Evolutionary conservation across 2,329 filamentous ascomycete species (phyloP).

Genomic region (Phialocephala sp.): DNA sequence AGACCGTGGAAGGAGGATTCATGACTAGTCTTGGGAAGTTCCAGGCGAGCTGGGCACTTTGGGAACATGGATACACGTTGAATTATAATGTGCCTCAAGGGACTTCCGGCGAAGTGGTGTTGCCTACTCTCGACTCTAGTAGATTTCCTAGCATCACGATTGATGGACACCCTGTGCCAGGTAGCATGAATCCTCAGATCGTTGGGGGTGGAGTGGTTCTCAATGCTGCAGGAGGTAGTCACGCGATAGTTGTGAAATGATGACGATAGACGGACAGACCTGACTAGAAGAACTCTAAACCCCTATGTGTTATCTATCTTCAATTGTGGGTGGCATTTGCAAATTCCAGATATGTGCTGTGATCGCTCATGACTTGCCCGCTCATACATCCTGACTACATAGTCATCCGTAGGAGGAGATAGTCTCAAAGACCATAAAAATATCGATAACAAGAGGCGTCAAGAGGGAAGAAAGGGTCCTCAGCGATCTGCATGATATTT

Average conservation of each 20-base stretch:
- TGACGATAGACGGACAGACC: background rate
- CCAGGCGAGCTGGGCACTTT: conserved; percentile 47
- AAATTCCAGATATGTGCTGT: background rate
- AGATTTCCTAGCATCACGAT: conserved; percentile 24
- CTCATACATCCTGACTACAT: background rate
- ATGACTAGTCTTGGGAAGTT: conserved; percentile 47
- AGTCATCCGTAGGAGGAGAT: background rate
- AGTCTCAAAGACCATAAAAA: no score
- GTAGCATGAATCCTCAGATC: conserved; percentile 6
- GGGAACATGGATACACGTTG: conserved; percentile 35
- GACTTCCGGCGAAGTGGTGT: conserved; percentile 23
- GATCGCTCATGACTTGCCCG: background rate
- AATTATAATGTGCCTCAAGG: conserved; percentile 24
- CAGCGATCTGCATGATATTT: background rate
- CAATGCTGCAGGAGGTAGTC: conserved; percentile 22
- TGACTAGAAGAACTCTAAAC: background rate
- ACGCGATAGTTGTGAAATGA: conserved; percentile 8
- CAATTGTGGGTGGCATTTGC: background rate
- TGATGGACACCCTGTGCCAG: conserved; percentile 20
- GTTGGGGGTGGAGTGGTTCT: conserved; percentile 13
- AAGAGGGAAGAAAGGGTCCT: background rate
- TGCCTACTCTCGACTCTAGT: conserved; percentile 18
- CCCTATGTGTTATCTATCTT: background rate
- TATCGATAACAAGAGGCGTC: background rate
- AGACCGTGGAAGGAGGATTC: conserved; percentile 48